phyloP scores from a whole-genome alignment of 2,329 filamentous ascomycete species.

The Daldinia sp. region DNA sequence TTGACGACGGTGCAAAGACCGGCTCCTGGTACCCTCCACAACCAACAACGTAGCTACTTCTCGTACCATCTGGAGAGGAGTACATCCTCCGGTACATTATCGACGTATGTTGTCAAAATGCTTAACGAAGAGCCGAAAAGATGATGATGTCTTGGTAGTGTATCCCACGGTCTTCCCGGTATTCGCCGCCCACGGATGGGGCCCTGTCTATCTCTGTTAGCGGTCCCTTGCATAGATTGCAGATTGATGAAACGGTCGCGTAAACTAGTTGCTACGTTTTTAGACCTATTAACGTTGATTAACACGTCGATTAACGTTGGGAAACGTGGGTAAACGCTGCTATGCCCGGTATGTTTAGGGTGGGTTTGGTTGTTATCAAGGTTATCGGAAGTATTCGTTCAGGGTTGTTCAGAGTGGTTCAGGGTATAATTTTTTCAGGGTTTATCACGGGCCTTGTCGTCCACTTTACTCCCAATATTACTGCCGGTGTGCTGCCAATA shows the following conservation, averaged over 20 bases:
- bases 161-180: background rate
- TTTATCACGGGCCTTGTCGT: background rate
- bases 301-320: conserved; percentile 15
- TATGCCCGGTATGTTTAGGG: background rate
- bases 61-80: conserved; percentile 17
- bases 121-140: conserved; percentile 25
- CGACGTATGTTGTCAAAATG: background rate
- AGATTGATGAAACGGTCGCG: conserved; percentile 40
- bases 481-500: background rate
- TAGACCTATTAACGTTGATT: conserved; percentile 30
- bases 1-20: conserved; percentile 29
- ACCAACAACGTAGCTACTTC: conserved; percentile 28
- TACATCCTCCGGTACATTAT: conserved; percentile 23
- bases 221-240: conserved; percentile 36
- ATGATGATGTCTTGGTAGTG: conserved; percentile 16
- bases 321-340: conserved; percentile 9
- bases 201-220: conserved; percentile 11
- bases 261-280: conserved; percentile 28
- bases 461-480: background rate
- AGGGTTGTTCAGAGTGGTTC: background rate
- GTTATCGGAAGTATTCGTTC: conserved; percentile 4
- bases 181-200: conserved; percentile 33
- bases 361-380: conserved; percentile 7
- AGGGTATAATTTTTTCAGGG: background rate
- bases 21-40: conserved; percentile 22